Evolutionary conservation across 371 early-diverging fungal genomes (phyloP), one percentile per base, ranked within the genome.

Genomic region (Mortierella sp.): DNA sequence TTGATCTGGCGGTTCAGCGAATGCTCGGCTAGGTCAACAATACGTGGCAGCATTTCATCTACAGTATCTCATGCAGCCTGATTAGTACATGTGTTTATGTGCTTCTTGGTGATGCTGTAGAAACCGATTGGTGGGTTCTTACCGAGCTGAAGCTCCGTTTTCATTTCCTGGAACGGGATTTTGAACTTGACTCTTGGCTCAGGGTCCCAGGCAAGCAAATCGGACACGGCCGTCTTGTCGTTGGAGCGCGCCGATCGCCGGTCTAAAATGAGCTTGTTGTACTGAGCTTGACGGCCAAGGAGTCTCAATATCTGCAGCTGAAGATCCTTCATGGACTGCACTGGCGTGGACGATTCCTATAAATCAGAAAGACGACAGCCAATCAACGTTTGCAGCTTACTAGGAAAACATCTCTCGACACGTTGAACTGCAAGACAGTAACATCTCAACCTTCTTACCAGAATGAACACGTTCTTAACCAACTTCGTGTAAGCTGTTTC

Each of bases 31-130:
- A 96, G 84, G 35, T 95, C 93, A 43, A 94, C 90, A 27, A 97
- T 92, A 2, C 95, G 90, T 10, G 97, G 96, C 3, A 97, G 84
- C 51, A 95, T 87, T 56, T 96, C 95, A 78, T 95, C 97, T 93
- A 83, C 7, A 48, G 54, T 55, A 56, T 16, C 32, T 55, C 4
- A 44, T 3, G 10, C 6, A 18, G 24, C 1, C 14, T 43, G 44
- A 38, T 46, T 14, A 51, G n/a, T 18, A 32, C 4, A 24, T 10
- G 38, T 4, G 29, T 16, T 32, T 12, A 48, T 24, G 1, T 11
- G 21, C 29, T 51, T n/a, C 29, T 54, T 24, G 24, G 4, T 29
- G 24, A 1, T 10, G 24, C 27, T 6, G 12, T 6, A 72, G 18
- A 14, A 3, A 12, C 18, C 3, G 41, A 29, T 18, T 32, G 35